phyloP scores from a whole-genome alignment of 345 rosid species.

The Acer yangbiense region DNA sequence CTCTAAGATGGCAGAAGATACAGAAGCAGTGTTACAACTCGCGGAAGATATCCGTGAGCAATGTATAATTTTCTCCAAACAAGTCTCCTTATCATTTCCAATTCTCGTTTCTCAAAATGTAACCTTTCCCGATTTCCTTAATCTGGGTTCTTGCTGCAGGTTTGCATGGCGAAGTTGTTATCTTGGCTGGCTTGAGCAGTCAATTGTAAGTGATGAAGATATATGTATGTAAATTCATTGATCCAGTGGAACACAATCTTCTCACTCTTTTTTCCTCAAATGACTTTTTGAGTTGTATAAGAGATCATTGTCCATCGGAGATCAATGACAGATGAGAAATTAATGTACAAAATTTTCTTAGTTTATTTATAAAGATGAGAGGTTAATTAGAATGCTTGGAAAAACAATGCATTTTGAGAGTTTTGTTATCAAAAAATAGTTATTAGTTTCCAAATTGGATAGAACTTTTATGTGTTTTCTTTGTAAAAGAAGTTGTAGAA shows the following conservation, averaged over 20 bases:
- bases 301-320: neutral
- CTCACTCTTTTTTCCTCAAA: neutral
- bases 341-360: conserved; percentile 12
- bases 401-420: neutral
- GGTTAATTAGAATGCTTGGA: neutral
- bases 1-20: conserved; percentile 43
- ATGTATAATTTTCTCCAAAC: conserved; percentile 37
- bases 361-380: neutral
- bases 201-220: conserved; percentile 11
- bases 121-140: neutral
- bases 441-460: no score
- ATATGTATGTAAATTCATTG: conserved; percentile 27
- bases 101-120: neutral
- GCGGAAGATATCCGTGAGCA: conserved; percentile 56
- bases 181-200: conserved; percentile 35
- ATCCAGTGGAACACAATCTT: conserved; percentile 16
- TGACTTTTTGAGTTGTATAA: neutral
- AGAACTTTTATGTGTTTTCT: no score
- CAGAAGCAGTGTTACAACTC: conserved; percentile 49
- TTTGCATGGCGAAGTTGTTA: conserved; percentile 45
- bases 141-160: conserved; percentile 43
- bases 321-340: conserved; percentile 18
- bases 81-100: neutral
- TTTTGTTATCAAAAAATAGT: neutral
- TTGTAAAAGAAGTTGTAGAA: no score